phyloP scores from a whole-genome alignment of 2,329 filamentous ascomycete species.

The Colletotrichum higginsianum region DNA sequence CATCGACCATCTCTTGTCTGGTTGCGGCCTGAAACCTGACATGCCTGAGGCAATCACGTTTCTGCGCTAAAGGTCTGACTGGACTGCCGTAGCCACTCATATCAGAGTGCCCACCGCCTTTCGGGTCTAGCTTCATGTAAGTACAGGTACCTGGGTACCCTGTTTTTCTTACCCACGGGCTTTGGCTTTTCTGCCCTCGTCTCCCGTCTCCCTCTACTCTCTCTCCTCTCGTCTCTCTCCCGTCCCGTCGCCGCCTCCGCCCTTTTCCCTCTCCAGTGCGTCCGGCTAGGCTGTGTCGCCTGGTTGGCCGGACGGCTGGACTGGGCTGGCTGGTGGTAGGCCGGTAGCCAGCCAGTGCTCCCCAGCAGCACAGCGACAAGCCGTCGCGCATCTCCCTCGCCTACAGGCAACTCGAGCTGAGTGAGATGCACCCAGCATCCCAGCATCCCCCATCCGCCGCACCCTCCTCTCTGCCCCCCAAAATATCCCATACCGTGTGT shows the following conservation, averaged over 20 bases:
- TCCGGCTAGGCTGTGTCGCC: conserved; percentile 21
- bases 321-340: conserved; percentile 18
- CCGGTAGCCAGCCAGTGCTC: conserved; percentile 31
- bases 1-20: conserved; percentile 30
- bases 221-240: conserved; percentile 7
- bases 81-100: conserved; percentile 41
- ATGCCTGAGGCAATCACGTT: conserved; percentile 41
- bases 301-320: conserved; percentile 15
- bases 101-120: conserved; percentile 43
- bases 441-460: conserved; percentile 17
- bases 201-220: conserved; percentile 28
- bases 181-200: conserved; percentile 40
- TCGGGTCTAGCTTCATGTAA: conserved; percentile 42
- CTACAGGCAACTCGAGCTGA: conserved; percentile 22
- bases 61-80: conserved; percentile 36
- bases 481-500: conserved; percentile 31
- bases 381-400: background rate
- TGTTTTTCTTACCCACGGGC: conserved; percentile 36
- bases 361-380: conserved; percentile 25
- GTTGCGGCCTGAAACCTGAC: conserved; percentile 43
- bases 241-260: conserved; percentile 4
- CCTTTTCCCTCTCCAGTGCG: conserved; percentile 1
- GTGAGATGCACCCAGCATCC: conserved; percentile 33
- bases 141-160: conserved; percentile 43
- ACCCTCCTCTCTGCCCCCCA: conserved; percentile 5